phyloP scores from a whole-genome alignment of 2,329 filamentous ascomycete species.

The Arachnopeziza araneosa region DNA sequence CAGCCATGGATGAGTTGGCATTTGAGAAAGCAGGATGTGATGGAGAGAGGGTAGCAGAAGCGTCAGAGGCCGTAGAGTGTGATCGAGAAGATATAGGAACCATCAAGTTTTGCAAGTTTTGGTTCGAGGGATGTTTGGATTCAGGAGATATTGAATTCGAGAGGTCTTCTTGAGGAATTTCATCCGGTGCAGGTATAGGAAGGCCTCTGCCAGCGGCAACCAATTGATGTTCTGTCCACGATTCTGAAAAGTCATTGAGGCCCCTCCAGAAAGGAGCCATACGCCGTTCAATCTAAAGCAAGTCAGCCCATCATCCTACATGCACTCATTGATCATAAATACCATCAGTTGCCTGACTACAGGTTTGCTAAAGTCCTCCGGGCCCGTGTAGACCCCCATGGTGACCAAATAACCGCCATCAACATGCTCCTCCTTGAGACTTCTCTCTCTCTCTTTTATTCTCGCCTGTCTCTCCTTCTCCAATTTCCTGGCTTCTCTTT shows the following conservation, averaged over 20 bases:
- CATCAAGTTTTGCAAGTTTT: constrained; percentile 65
- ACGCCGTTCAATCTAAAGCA: constrained; percentile 74
- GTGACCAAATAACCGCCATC: constrained; percentile 95
- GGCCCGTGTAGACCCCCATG: constrained; percentile 84
- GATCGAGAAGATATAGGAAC: constrained; percentile 75
- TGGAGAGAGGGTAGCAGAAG: constrained; percentile 48
- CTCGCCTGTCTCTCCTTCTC: constrained; percentile 75
- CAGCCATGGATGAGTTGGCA: constrained; percentile 44
- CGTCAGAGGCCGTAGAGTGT: constrained; percentile 73
- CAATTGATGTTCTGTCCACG: constrained; percentile 94
- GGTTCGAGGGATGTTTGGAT: constrained; percentile 47
- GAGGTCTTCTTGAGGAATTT: constrained; percentile 66
- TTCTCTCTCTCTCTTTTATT: constrained; percentile 80
- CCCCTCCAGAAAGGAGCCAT: constrained; percentile 95
- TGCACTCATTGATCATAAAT: constrained; percentile 28
- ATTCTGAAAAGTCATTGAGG: constrained; percentile 78
- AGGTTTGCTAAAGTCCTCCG: constrained; percentile 88
- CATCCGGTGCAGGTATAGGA: constrained; percentile 76
- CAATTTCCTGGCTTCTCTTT: constrained; percentile 78
- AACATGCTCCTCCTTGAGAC: constrained; percentile 84
- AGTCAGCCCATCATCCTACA: constrained; percentile 11
- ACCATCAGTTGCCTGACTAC: constrained; percentile 89
- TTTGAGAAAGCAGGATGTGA: constrained; percentile 59
- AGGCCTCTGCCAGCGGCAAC: constrained; percentile 82
- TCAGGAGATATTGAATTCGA: constrained; percentile 41